These are phyloP conservation scores for Diplogelasinospora grovesii DNA, from an alignment of 495 filamentous ascomycete genomes.

Conservation along the genomic window DNA sequence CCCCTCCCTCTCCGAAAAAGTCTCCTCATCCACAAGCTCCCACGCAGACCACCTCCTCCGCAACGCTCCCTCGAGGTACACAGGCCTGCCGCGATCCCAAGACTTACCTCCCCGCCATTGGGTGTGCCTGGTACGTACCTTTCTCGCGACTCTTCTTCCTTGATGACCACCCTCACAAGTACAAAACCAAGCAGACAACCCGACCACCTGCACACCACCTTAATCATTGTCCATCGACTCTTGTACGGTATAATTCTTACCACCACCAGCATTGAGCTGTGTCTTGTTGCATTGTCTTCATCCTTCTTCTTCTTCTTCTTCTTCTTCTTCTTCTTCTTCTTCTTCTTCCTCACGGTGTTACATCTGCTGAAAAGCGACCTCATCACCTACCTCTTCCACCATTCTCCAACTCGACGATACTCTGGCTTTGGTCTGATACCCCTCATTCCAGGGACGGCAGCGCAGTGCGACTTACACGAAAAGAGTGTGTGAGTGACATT, in stretches of 20 bases:
- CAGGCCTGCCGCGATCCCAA: constrained; percentile 14
- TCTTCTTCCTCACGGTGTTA: too few relatives aligned
- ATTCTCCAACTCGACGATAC: constrained; percentile 5
- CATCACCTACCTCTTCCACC: constrained; percentile 4
- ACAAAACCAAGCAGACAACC: constrained; percentile 23
- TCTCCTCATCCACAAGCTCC: constrained; percentile 20
- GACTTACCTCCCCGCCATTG: constrained; percentile 15
- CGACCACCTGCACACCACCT: constrained; percentile 18
- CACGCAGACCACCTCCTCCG: constrained; percentile 13
- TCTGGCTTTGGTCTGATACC: constrained; percentile 20
- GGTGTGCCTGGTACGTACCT: constrained; percentile 19
- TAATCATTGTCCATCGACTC: constrained; percentile 17
- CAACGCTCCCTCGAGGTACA: constrained; percentile 26
- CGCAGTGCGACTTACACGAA: constrained; percentile 25
- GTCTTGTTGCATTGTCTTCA: constrained; percentile 10
- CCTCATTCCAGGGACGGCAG: constrained; percentile 27
- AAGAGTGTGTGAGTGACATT: constrained; percentile 25
- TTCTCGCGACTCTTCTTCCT: constrained; percentile 9
- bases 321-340: too few relatives aligned
- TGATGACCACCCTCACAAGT: constrained; percentile 20
- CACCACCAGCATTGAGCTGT: constrained; percentile 22
- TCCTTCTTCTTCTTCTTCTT: constrained; percentile 4
- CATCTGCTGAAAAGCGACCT: too few relatives aligned
- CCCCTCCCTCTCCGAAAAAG: constrained; percentile 12
- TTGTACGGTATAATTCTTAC: constrained; percentile 15